Evolutionary conservation across 345 rosid genomes (phyloP).

Genomic region (Eucalyptus regnans): DNA sequence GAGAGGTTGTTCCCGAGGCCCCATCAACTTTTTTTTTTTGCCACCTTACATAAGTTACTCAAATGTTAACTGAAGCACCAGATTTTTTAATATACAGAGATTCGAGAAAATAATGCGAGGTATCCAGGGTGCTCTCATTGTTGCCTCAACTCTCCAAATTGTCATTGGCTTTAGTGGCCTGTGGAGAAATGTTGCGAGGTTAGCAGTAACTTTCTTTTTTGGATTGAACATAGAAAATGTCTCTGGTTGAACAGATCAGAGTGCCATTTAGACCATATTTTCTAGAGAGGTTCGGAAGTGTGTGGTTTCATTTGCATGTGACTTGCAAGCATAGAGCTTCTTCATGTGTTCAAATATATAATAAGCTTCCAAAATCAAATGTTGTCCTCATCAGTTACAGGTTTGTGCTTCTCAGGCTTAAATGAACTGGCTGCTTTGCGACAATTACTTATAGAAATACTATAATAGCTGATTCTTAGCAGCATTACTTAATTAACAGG

Average conservation of each 20-base stretch:
- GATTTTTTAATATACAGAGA: conserved; percentile 31
- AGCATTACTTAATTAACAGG: not conserved
- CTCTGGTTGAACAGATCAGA: not conserved
- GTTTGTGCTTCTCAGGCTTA: not conserved
- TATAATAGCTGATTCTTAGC: not conserved
- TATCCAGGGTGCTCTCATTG: conserved; percentile 83
- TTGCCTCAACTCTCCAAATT: conserved; percentile 90
- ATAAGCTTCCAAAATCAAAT: not conserved
- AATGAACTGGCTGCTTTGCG: not conserved
- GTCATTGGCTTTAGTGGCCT: conserved; percentile 94
- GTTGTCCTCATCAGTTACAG: not conserved
- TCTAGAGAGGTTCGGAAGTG: not conserved
- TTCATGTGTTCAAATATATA: not conserved
- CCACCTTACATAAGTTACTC: not conserved
- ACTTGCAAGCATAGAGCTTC: not conserved
- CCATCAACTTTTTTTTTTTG: not conserved
- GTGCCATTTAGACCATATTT: not conserved
- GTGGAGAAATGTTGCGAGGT: conserved; percentile 96
- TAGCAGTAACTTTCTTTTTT: not conserved
- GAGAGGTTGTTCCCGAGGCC: conserved; percentile 44
- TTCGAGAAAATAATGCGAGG: conserved; percentile 89
- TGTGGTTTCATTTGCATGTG: not conserved
- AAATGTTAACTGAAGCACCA: not conserved
- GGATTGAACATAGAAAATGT: not conserved
- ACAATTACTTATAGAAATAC: not conserved